These are phyloP conservation scores for Helianthus tuberosus DNA, from an alignment of 129 eudicot genomes.

Conservation along the genomic window DNA sequence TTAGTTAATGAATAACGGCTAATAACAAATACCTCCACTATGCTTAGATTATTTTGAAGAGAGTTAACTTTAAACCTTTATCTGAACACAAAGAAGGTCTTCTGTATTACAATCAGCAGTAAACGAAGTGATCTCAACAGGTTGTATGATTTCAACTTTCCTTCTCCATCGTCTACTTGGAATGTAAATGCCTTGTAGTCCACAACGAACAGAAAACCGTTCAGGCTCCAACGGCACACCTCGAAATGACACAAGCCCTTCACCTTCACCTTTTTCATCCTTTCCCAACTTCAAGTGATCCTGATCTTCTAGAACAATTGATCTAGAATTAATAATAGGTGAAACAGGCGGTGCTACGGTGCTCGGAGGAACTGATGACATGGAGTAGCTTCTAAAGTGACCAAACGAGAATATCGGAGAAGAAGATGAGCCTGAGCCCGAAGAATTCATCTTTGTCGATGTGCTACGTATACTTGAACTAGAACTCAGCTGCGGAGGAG, in stretches of 20 bases:
- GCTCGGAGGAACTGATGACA: slow-evolving; percentile 85
- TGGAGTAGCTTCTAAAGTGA: slow-evolving; percentile 93
- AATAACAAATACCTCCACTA: neutral
- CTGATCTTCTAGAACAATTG: slow-evolving; percentile 64
- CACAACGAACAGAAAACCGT: slow-evolving; percentile 96
- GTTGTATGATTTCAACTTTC: slow-evolving; percentile 88
- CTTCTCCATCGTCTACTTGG: slow-evolving; percentile 98
- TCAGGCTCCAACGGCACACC: slow-evolving; percentile 92
- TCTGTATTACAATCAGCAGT: slow-evolving; percentile 88
- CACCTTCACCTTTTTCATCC: slow-evolving; percentile 53
- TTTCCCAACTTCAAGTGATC: slow-evolving; percentile 46
- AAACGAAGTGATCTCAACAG: slow-evolving; percentile 77
- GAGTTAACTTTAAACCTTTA: slow-evolving; percentile 63
- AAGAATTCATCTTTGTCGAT: slow-evolving; percentile 52
- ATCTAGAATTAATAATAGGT: slow-evolving; percentile 43
- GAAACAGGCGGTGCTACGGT: slow-evolving; percentile 50
- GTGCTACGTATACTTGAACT: slow-evolving; percentile 56
- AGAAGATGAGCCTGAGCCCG: slow-evolving; percentile 63
- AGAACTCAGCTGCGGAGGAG: slow-evolving; percentile 63
- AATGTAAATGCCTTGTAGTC: slow-evolving; percentile 88
- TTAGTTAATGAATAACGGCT: neutral
- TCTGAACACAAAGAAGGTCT: slow-evolving; percentile 94
- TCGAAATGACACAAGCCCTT: slow-evolving; percentile 82
- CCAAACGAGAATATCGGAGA: slow-evolving; percentile 90
- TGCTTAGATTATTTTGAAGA: slow-evolving; percentile 14